Conservation (phyloP, 495 filamentous ascomycete species). For the Entonaema liquescens region DNA sequence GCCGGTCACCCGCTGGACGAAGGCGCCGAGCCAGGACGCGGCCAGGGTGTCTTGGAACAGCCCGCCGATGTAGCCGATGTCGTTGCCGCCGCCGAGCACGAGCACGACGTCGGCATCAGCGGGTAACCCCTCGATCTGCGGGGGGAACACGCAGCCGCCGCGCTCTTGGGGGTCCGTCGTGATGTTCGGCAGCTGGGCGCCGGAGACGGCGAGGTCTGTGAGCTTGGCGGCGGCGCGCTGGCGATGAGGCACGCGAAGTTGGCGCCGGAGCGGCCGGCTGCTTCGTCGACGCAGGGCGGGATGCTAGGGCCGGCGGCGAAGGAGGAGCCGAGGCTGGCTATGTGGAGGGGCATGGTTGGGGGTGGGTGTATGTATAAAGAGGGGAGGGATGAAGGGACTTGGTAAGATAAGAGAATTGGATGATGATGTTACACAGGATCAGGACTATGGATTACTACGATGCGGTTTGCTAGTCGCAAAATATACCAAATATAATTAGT, state of each 20-base stretch:
- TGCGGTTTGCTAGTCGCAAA: not conserved
- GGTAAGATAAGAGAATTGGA: not conserved
- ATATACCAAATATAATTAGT: too few relatives aligned
- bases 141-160: conserved; percentile 43
- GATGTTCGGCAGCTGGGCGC: conserved; percentile 55
- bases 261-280: conserved; percentile 49
- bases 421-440: not conserved
- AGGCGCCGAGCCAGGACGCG: conserved; percentile 28
- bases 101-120: conserved; percentile 52
- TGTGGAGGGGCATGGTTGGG: conserved; percentile 40
- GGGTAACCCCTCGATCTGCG: conserved; percentile 51
- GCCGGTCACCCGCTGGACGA: conserved; percentile 22
- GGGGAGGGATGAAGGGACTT: not conserved
- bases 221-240: conserved; percentile 41
- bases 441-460: not conserved
- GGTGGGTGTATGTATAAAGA: not conserved
- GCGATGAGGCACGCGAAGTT: conserved; percentile 57
- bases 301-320: conserved; percentile 60
- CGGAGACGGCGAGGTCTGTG: conserved; percentile 55
- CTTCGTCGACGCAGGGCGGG: conserved; percentile 45
- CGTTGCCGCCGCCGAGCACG: conserved; percentile 56
- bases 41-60: conserved; percentile 48
- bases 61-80: conserved; percentile 55
- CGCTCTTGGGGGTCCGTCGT: conserved; percentile 49
- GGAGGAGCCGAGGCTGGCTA: conserved; percentile 52